Conservation (phyloP, 371 early-diverging fungal genomes). For the Blakeslea trispora region DNA sequence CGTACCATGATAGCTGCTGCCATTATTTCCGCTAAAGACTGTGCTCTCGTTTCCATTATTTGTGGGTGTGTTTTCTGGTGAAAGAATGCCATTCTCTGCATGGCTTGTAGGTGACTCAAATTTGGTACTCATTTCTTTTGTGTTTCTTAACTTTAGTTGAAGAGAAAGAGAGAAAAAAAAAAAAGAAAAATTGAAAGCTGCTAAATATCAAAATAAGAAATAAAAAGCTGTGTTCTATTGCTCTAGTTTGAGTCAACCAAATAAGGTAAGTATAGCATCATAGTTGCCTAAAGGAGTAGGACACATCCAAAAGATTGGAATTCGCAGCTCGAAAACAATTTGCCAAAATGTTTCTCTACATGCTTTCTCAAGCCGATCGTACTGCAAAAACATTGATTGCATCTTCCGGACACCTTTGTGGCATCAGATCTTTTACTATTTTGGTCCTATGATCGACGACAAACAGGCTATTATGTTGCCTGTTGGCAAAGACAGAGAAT, state of each 20-base stretch:
- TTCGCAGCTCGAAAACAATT: too few species aligned
- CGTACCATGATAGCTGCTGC: not conserved
- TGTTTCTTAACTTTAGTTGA: too few species aligned
- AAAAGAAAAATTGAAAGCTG: slow-evolving; percentile 3
- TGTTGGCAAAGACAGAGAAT: slow-evolving; percentile 12
- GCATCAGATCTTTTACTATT: slow-evolving; percentile 30
- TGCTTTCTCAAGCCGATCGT: too few species aligned
- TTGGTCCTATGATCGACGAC: slow-evolving; percentile 32
- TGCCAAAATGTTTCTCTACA: too few species aligned
- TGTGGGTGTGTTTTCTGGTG: slow-evolving; percentile 4
- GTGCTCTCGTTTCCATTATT: not conserved
- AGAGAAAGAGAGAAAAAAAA: not conserved
- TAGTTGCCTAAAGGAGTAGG: not conserved
- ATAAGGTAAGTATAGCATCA: slow-evolving; percentile 1
- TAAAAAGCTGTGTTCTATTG: not conserved
- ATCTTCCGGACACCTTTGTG: slow-evolving; percentile 19
- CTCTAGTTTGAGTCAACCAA: not conserved
- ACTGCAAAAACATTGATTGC: slow-evolving; percentile 7
- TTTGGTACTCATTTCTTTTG: slow-evolving; percentile 26
- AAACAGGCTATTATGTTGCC: slow-evolving; percentile 14
- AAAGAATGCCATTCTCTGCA: slow-evolving; percentile 1
- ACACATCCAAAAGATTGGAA: not conserved
- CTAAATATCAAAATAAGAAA: slow-evolving; percentile 7
- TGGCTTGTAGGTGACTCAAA: slow-evolving; percentile 27
- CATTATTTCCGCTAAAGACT: slow-evolving; percentile 8